Evolutionary conservation across 2,329 filamentous ascomycete genomes (phyloP).

Genomic region (Emergomyces pasteurianus): DNA sequence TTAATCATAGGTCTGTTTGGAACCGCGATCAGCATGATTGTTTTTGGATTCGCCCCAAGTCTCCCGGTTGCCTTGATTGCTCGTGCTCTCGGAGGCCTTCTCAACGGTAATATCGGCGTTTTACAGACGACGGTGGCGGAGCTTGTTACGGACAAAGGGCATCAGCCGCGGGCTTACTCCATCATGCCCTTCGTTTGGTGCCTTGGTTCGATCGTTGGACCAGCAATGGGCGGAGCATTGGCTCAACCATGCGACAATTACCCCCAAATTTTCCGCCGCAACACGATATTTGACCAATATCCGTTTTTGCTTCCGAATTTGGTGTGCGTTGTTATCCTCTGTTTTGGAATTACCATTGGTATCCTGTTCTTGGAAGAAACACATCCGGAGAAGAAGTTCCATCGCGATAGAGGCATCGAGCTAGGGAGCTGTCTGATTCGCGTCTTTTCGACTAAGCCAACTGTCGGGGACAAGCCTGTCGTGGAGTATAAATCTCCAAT

Average conservation of each 20-base stretch:
- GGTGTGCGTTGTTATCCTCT: slow-evolving; percentile 71
- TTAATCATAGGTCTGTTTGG: slow-evolving; percentile 80
- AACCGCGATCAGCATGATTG: slow-evolving; percentile 81
- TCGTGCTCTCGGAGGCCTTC: slow-evolving; percentile 73
- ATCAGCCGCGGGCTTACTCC: slow-evolving; percentile 87
- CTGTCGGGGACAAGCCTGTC: slow-evolving; percentile 39
- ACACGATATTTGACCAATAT: slow-evolving; percentile 70
- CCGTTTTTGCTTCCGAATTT: slow-evolving; percentile 88
- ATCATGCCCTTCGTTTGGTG: slow-evolving; percentile 99
- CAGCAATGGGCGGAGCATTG: slow-evolving; percentile 78
- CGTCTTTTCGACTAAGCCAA: not conserved
- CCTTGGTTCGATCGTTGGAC: slow-evolving; percentile 87
- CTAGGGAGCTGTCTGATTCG: slow-evolving; percentile 57
- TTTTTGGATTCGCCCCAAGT: slow-evolving; percentile 82
- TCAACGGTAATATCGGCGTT: slow-evolving; percentile 95
- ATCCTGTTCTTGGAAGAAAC: slow-evolving; percentile 89
- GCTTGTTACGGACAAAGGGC: slow-evolving; percentile 81
- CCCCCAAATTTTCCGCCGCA: slow-evolving; percentile 57
- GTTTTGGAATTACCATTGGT: slow-evolving; percentile 64
- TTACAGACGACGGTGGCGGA: slow-evolving; percentile 92
- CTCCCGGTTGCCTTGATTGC: slow-evolving; percentile 74
- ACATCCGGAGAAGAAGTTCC: slow-evolving; percentile 66
- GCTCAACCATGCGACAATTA: slow-evolving; percentile 78
- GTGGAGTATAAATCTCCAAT: slow-evolving; percentile 47
- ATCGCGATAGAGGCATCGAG: slow-evolving; percentile 64